Conservation (phyloP, 163 green algal species). For the Prototheca wickerhamii region DNA sequence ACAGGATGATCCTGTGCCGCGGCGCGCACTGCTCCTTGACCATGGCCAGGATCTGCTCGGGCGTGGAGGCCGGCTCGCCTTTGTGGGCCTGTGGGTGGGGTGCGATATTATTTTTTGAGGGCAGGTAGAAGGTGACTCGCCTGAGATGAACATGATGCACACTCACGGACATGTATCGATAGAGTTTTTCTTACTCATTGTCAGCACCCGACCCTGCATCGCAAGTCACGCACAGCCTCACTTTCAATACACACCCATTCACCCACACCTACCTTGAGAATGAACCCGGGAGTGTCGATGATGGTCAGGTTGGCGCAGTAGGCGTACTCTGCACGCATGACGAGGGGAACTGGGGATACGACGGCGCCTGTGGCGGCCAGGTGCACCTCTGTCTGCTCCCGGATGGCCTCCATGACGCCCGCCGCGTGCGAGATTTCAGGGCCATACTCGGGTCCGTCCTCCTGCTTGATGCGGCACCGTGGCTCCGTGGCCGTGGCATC, state of each 20-base stretch:
- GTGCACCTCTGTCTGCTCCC: conserved; percentile 71
- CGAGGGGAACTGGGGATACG: conserved; percentile 82
- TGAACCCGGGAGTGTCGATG: conserved; percentile 92
- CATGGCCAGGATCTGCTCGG: conserved; percentile 87
- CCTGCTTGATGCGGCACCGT: conserved; percentile 76
- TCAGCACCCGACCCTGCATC: too few species aligned
- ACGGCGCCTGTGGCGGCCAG: conserved; percentile 58
- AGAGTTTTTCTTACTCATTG: too few species aligned
- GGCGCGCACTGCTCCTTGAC: conserved; percentile 76
- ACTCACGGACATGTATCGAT: too few species aligned
- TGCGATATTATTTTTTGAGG: background rate
- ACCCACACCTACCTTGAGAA: conserved; percentile 64
- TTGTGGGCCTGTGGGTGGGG: conserved; percentile 50
- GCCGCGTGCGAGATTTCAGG: conserved; percentile 66
- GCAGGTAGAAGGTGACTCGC: too few species aligned
- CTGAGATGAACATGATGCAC: too few species aligned
- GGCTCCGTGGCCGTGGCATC: conserved; percentile 65
- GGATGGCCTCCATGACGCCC: conserved; percentile 71
- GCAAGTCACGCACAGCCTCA: too few species aligned
- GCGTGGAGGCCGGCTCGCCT: conserved; percentile 75
- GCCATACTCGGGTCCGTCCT: conserved; percentile 80
- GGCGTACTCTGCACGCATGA: conserved; percentile 86
- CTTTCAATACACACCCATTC: too few species aligned
- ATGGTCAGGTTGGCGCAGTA: conserved; percentile 93
- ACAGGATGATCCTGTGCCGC: conserved; percentile 85